Conservation (phyloP, 2,329 filamentous ascomycete species). For the Ophiostoma perfectum region DNA sequence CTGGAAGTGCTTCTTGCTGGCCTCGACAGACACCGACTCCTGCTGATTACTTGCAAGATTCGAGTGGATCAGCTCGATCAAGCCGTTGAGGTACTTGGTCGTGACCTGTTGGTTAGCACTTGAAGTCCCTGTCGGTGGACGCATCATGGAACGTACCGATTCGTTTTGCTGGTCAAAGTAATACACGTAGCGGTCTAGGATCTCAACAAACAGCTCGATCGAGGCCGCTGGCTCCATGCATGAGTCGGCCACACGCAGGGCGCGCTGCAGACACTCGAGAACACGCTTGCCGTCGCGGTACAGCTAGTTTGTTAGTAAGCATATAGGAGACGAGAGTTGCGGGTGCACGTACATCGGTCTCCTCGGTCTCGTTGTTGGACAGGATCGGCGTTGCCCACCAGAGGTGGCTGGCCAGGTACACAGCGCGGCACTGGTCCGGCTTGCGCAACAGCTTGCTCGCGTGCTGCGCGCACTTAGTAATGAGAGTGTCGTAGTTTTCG, state of each 20-base stretch:
- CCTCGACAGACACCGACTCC: conserved; percentile 77
- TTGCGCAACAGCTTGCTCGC: conserved; percentile 96
- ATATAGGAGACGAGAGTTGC: conserved; percentile 43
- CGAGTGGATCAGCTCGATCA: conserved; percentile 96
- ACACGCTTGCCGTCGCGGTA: conserved; percentile 98
- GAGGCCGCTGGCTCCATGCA: conserved; percentile 98
- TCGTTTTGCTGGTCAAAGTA: conserved; percentile 99
- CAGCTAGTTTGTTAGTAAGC: conserved; percentile 49
- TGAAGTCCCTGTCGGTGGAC: too few species aligned
- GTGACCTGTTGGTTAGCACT: conserved; percentile 48
- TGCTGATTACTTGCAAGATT: conserved; percentile 75
- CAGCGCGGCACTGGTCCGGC: conserved; percentile 93
- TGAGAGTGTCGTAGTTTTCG: conserved; percentile 97
- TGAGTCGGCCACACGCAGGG: conserved; percentile 90
- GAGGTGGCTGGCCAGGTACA: conserved; percentile 91
- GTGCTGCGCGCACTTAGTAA: conserved; percentile 94
- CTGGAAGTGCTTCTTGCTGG: conserved; percentile 87
- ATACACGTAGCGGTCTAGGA: conserved; percentile 96
- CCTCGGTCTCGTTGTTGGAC: conserved; percentile 71
- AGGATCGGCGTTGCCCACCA: conserved; percentile 94
- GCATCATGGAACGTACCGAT: conserved; percentile 46
- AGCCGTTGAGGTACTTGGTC: conserved; percentile 93
- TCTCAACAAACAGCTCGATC: conserved; percentile 97
- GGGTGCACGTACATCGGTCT: conserved; percentile 46
- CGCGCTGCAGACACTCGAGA: conserved; percentile 90